A percentile compares a stretch with the other conserved stretches of the same genome.
Conservation (phyloP, 2,329 filamentous ascomycete species). For the Dothiorella sarmentorum region DNA sequence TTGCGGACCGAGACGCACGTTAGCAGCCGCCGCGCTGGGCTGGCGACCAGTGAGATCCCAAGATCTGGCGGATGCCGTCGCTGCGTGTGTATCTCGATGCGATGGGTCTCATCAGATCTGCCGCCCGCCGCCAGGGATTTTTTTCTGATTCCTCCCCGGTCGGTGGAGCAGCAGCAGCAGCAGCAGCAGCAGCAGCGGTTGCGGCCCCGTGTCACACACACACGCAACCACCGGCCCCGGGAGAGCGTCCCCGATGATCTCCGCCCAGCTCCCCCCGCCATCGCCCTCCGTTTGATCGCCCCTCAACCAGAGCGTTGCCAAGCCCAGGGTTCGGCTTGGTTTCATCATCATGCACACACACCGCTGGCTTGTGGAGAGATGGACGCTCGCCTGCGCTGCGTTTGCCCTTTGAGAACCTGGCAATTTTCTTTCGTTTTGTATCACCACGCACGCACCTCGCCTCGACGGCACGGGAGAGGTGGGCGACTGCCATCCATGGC, state of each 20-base stretch:
- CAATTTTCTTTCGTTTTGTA: conserved; percentile 16
- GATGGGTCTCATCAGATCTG: conserved; percentile 16
- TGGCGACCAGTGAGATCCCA: conserved; percentile 2
- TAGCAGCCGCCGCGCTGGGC: not conserved
- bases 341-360: conserved; percentile 11
- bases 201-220: conserved; percentile 2
- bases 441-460: conserved; percentile 6
- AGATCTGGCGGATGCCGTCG: not conserved
- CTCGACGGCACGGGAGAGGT: not conserved
- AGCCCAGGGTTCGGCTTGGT: conserved; percentile 8
- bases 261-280: conserved; percentile 9
- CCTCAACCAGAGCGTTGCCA: conserved; percentile 3
- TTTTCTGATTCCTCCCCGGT: not conserved
- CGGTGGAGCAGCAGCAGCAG: not conserved
- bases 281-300: not conserved
- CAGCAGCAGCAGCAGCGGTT: too few species aligned
- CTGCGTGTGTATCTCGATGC: conserved; percentile 15
- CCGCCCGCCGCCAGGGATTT: not conserved
- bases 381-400: too few species aligned
- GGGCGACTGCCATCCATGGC: not conserved
- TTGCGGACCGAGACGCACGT: not conserved
- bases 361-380: not conserved
- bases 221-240: conserved; percentile 6
- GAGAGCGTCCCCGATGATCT: conserved; percentile 11
- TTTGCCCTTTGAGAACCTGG: not conserved